A percentile compares a stretch with the other conserved stretches of the same genome.
These are phyloP conservation scores for Xylaria intraflava DNA, from an alignment of 495 filamentous ascomycete genomes.

Conservation along the genomic window DNA sequence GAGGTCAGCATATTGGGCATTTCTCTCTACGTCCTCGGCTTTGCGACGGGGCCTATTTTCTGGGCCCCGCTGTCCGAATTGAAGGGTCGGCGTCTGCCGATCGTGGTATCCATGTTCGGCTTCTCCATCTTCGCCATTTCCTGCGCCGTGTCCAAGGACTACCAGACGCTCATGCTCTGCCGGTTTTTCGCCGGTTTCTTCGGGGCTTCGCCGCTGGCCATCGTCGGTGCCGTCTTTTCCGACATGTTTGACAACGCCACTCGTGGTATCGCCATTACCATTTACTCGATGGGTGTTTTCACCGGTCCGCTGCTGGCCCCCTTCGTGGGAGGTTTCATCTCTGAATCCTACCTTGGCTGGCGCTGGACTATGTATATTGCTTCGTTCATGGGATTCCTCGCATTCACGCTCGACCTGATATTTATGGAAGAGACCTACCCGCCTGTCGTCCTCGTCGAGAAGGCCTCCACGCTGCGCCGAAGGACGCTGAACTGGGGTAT, in stretches of 20 bases:
- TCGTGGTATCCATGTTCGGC: constrained; percentile 68
- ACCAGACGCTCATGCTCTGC: constrained; percentile 75
- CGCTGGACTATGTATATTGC: constrained; percentile 75
- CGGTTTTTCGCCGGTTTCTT: constrained; percentile 78
- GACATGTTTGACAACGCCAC: constrained; percentile 80
- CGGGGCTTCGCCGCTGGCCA: constrained; percentile 70
- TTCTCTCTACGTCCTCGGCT: constrained; percentile 64
- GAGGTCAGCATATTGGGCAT: constrained; percentile 62
- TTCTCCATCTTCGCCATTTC: constrained; percentile 71
- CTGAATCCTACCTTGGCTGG: constrained; percentile 65
- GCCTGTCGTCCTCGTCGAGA: constrained; percentile 67
- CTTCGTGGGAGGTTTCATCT: constrained; percentile 81
- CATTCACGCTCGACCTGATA: constrained; percentile 62
- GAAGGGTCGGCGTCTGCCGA: constrained; percentile 63
- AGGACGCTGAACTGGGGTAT: constrained; percentile 89
- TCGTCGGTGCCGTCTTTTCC: constrained; percentile 81
- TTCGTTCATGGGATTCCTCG: constrained; percentile 67
- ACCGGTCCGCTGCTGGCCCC: constrained; percentile 74
- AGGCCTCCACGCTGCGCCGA: constrained; percentile 72
- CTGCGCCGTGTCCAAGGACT: constrained; percentile 66
- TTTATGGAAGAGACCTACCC: constrained; percentile 82
- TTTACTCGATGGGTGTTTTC: constrained; percentile 82
- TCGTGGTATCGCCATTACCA: constrained; percentile 71
- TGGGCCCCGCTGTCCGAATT: constrained; percentile 76
- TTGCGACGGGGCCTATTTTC: constrained; percentile 57